A percentile compares a stretch with the other conserved stretches of the same genome.
phyloP scores from a whole-genome alignment of 805 yeast genomes.

The Saturnispora quitensis region DNA sequence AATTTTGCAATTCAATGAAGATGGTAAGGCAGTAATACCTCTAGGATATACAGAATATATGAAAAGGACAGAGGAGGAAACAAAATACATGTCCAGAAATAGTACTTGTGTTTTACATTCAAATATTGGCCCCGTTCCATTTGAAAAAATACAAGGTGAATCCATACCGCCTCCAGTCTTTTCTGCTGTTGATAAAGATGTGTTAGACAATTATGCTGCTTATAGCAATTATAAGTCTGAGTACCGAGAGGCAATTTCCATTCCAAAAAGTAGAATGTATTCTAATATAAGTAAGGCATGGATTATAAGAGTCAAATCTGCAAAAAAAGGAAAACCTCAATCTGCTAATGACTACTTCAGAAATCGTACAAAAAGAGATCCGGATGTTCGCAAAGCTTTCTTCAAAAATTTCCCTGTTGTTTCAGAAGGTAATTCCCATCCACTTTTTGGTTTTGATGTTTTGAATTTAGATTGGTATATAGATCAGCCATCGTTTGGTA shows the following conservation, averaged over 20 bases:
- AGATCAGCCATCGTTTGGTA: slow-evolving; percentile 45
- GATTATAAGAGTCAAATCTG: slow-evolving; percentile 20
- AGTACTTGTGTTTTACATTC: neutral
- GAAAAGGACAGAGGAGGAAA: neutral
- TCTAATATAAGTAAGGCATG: slow-evolving; percentile 27
- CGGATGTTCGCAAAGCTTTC: slow-evolving; percentile 20
- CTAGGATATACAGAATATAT: neutral
- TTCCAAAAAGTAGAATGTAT: slow-evolving; percentile 21
- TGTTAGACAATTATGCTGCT: slow-evolving; percentile 18
- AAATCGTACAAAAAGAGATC: slow-evolving; percentile 16
- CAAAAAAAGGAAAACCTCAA: neutral
- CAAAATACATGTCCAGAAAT: neutral
- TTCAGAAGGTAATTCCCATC: slow-evolving; percentile 32
- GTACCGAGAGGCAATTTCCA: slow-evolving; percentile 17
- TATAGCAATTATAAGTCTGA: slow-evolving; percentile 17
- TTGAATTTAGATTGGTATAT: slow-evolving; percentile 17
- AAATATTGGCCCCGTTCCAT: neutral
- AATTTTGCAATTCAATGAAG: slow-evolving; percentile 14
- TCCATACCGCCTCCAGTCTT: slow-evolving; percentile 12
- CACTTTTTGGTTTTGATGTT: slow-evolving; percentile 43
- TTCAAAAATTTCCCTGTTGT: slow-evolving; percentile 23
- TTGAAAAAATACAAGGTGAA: neutral
- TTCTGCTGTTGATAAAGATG: slow-evolving; percentile 15
- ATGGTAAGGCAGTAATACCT: slow-evolving; percentile 11
- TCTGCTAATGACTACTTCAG: neutral